These are phyloP conservation scores for Fusarium cyanostomum DNA, from an alignment of 2,329 filamentous ascomycete species.

Conservation along the genomic window DNA sequence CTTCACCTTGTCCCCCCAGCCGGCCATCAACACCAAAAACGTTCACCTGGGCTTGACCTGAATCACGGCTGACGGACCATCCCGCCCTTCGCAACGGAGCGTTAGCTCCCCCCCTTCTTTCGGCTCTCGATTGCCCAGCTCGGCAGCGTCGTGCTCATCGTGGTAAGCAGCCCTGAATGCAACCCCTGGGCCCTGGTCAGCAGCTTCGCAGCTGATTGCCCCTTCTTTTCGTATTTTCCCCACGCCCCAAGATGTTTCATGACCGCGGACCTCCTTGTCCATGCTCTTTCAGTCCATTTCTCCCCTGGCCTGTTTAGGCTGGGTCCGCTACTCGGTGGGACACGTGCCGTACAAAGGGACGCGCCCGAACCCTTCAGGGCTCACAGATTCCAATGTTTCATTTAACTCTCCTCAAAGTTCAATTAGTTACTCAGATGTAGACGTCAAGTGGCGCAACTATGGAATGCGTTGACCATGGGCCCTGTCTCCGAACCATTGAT, in stretches of 20 bases:
- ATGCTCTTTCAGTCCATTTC: slow-evolving; percentile 25
- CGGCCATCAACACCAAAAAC: slow-evolving; percentile 10
- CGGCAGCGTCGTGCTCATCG: slow-evolving; percentile 18
- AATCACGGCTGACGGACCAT: slow-evolving; percentile 40
- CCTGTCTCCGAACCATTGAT: slow-evolving; percentile 22
- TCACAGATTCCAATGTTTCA: neutral
- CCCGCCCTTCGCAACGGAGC: slow-evolving; percentile 26
- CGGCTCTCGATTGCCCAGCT: slow-evolving; percentile 27
- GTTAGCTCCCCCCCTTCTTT: slow-evolving; percentile 23
- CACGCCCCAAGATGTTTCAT: slow-evolving; percentile 43
- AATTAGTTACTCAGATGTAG: no score
- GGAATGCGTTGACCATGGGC: slow-evolving; percentile 29
- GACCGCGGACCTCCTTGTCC: slow-evolving; percentile 30
- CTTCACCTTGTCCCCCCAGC: neutral
- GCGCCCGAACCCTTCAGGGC: slow-evolving; percentile 15
- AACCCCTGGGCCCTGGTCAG: slow-evolving; percentile 18
- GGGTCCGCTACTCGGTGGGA: slow-evolving; percentile 12
- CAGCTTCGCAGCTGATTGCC: slow-evolving; percentile 5
- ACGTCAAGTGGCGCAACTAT: no score
- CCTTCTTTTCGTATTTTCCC: slow-evolving; percentile 44
- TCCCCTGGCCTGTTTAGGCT: slow-evolving; percentile 5
- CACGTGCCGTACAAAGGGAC: slow-evolving; percentile 37
- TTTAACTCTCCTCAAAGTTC: neutral
- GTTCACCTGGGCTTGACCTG: slow-evolving; percentile 28
- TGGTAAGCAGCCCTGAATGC: slow-evolving; percentile 13